Conservation (phyloP, 1,139 yeast genomes). For the Zhuliangozyma blackwelliae region DNA sequence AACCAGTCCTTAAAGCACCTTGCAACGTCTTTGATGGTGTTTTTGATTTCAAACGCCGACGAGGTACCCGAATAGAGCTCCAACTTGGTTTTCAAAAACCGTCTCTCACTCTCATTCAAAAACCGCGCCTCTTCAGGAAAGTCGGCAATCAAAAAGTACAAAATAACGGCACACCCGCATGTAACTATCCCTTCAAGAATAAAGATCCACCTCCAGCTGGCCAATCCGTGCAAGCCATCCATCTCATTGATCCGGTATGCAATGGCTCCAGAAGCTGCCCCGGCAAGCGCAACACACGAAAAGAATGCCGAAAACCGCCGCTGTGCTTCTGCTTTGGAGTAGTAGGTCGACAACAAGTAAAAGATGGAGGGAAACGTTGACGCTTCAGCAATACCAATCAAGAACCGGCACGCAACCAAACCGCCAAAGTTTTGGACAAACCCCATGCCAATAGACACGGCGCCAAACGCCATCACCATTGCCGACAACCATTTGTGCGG, state of each 20-base stretch:
- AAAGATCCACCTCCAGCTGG: conserved; percentile 74
- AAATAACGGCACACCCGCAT: conserved; percentile 51
- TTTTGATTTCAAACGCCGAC: conserved; percentile 50
- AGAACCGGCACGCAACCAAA: conserved; percentile 56
- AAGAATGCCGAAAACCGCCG: conserved; percentile 66
- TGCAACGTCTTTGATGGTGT: conserved; percentile 36
- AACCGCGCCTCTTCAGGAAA: conserved; percentile 52
- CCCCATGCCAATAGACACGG: conserved; percentile 62
- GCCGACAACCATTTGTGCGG: conserved; percentile 64
- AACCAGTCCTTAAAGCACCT: conserved; percentile 44
- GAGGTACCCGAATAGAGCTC: conserved; percentile 48
- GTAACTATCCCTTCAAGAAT: conserved; percentile 72
- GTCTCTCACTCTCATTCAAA: conserved; percentile 43
- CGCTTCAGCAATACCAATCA: conserved; percentile 63
- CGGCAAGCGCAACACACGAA: conserved; percentile 39
- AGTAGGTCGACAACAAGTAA: conserved; percentile 56
- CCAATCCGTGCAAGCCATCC: conserved; percentile 33
- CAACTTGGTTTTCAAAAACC: conserved; percentile 50
- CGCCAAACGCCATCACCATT: conserved; percentile 60
- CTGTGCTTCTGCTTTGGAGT: conserved; percentile 62
- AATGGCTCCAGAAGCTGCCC: conserved; percentile 42
- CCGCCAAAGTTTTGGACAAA: conserved; percentile 56
- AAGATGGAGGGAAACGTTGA: conserved; percentile 74
- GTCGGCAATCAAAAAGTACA: conserved; percentile 55
- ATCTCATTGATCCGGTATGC: conserved; percentile 39